A percentile compares a stretch with the other conserved stretches of the same genome.
Conservation (phyloP, 1,139 yeast genomes). For the Scheffersomyces quercinus region DNA sequence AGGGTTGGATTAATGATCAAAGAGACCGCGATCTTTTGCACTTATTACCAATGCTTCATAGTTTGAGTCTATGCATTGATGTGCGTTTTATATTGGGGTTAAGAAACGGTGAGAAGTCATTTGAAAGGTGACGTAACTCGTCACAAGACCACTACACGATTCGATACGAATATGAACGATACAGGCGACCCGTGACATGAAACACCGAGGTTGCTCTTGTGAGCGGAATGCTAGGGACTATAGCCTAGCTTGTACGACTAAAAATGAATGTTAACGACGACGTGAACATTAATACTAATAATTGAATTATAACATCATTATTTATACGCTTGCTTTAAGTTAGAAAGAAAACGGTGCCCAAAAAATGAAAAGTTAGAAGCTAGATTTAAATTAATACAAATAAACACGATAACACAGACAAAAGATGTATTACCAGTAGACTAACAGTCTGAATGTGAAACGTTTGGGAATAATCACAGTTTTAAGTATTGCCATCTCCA, state of each 20-base stretch:
- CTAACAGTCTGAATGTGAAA: too few relatives aligned
- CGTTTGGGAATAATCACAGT: too few relatives aligned
- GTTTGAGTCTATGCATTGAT: constrained; percentile 79
- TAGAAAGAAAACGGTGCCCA: too few relatives aligned
- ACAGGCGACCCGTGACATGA: neutral
- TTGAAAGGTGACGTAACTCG: constrained; percentile 34
- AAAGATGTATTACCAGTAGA: too few relatives aligned
- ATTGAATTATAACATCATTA: neutral
- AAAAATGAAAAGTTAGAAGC: too few relatives aligned
- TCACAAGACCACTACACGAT: neutral
- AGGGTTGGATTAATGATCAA: constrained; percentile 98
- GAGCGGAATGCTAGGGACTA: too few relatives aligned
- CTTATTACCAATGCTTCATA: constrained; percentile 76
- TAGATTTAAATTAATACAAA: too few relatives aligned
- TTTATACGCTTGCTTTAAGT: too few relatives aligned
- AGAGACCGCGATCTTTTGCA: constrained; percentile 80
- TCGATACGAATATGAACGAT: neutral
- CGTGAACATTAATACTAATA: neutral
- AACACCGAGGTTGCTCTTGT: neutral
- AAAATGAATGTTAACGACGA: too few relatives aligned
- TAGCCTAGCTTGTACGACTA: too few relatives aligned
- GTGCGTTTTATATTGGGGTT: constrained; percentile 80
- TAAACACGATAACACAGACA: too few relatives aligned
- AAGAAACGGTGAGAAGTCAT: constrained; percentile 73
- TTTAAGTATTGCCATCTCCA: too few relatives aligned